These are phyloP conservation scores for Amanita subjunquillea DNA, from an alignment of 768 basidiomycete genomes.

Conservation along the genomic window DNA sequence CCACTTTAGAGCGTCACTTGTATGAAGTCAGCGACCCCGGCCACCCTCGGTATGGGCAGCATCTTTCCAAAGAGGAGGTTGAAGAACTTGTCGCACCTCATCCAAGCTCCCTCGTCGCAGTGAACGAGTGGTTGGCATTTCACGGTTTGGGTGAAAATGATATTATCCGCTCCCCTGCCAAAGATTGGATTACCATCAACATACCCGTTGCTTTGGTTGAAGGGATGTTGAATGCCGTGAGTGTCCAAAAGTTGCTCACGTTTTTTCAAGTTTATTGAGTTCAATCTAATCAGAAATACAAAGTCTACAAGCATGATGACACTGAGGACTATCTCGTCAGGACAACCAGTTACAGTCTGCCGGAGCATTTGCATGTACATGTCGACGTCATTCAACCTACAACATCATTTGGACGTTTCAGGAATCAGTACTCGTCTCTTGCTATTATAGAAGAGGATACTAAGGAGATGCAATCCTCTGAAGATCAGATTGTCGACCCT, in stretches of 20 bases:
- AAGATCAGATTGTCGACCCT: conserved; percentile 10
- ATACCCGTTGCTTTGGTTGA: conserved; percentile 51
- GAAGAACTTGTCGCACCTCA: conserved; percentile 54
- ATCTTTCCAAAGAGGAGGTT: conserved; percentile 57
- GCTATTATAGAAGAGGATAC: conserved; percentile 15
- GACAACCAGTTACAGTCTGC: conserved; percentile 57
- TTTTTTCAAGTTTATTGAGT: not conserved
- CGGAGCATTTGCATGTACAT: conserved; percentile 43
- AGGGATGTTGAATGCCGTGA: conserved; percentile 53
- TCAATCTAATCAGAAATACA: conserved; percentile 25
- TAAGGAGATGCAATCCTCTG: conserved; percentile 12
- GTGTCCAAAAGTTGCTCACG: not conserved
- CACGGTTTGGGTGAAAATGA: conserved; percentile 42
- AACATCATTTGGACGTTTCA: conserved; percentile 49
- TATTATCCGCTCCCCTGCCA: conserved; percentile 42
- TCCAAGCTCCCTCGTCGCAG: conserved; percentile 36
- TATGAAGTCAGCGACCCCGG: conserved; percentile 46
- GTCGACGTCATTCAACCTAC: conserved; percentile 63
- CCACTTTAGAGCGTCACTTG: conserved; percentile 37
- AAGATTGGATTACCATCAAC: conserved; percentile 56
- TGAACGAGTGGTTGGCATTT: conserved; percentile 50
- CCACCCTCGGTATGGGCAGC: conserved; percentile 40
- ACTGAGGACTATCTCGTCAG: conserved; percentile 45
- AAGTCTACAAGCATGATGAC: conserved; percentile 37
- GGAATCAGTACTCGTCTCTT: conserved; percentile 31